These are phyloP conservation scores for Talaromyces proteolyticus DNA, from an alignment of 495 filamentous ascomycete genomes.

Conservation along the genomic window DNA sequence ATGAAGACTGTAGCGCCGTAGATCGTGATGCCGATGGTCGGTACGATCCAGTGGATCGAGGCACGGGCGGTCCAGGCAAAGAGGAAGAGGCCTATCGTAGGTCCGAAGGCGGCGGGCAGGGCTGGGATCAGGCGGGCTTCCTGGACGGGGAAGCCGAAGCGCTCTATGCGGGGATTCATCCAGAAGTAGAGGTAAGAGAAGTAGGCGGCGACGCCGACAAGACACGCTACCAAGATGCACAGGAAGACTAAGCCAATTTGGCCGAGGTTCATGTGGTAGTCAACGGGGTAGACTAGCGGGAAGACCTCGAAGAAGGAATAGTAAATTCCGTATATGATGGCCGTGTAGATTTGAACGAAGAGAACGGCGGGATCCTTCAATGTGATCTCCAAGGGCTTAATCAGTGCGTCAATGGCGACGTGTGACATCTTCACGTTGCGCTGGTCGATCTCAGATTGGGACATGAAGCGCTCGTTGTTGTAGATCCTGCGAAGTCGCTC, in stretches of 20 bases:
- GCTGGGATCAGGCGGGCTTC: constrained; percentile 51
- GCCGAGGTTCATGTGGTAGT: constrained; percentile 41
- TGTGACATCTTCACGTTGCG: no score
- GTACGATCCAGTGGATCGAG: constrained; percentile 44
- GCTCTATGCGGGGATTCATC: constrained; percentile 43
- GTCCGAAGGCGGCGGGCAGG: constrained; percentile 35
- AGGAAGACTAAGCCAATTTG: constrained; percentile 43
- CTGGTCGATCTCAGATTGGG: background rate
- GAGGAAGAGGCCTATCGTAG: constrained; percentile 55
- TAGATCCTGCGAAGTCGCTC: constrained; percentile 42
- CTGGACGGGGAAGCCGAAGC: constrained; percentile 17
- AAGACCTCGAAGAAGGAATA: constrained; percentile 55
- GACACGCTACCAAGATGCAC: constrained; percentile 37
- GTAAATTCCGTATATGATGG: constrained; percentile 46
- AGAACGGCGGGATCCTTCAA: constrained; percentile 45
- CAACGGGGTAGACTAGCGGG: constrained; percentile 42
- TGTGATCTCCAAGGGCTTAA: constrained; percentile 36
- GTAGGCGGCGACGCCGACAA: constrained; percentile 42
- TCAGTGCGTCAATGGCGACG: constrained; percentile 30
- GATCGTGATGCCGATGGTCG: constrained; percentile 44
- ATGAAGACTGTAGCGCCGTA: constrained; percentile 48
- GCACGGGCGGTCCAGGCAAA: constrained; percentile 46
- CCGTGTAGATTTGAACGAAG: constrained; percentile 45
- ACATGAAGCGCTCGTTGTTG: constrained; percentile 25
- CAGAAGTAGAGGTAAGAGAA: constrained; percentile 42